Conservation (phyloP, 2,329 filamentous ascomycete genomes). For the Botrytis medusae region DNA sequence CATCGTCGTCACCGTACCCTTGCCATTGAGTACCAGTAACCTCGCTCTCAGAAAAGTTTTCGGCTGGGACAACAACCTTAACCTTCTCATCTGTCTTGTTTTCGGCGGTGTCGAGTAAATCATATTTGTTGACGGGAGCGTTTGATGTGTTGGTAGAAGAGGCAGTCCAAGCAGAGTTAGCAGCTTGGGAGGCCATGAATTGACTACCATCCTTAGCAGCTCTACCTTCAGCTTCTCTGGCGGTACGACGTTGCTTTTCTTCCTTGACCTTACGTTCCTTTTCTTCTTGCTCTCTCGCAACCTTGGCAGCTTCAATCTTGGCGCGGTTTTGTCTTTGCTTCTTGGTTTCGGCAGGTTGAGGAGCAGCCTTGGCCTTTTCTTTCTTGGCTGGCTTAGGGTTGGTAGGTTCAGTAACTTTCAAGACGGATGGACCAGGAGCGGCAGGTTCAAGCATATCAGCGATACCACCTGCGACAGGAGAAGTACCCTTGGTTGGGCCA, state of each 20-base stretch:
- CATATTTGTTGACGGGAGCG: conserved; percentile 42
- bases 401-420: conserved; percentile 72
- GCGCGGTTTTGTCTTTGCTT: conserved; percentile 91
- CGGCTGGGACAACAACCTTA: conserved; percentile 33
- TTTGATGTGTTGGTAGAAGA: conserved; percentile 28
- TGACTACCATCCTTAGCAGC: conserved; percentile 76
- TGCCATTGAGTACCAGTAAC: conserved; percentile 27
- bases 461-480: conserved; percentile 51
- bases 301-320: conserved; percentile 81
- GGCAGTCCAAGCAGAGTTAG: conserved; percentile 48
- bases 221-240: conserved; percentile 78
- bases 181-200: conserved; percentile 51
- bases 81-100: conserved; percentile 44
- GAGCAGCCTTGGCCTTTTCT: conserved; percentile 55
- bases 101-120: conserved; percentile 58
- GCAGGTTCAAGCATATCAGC: conserved; percentile 88
- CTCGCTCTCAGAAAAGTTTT: conserved; percentile 32
- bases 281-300: conserved; percentile 73
- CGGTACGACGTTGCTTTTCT: conserved; percentile 80
- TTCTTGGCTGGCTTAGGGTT: conserved; percentile 59
- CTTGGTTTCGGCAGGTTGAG: conserved; percentile 77
- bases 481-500: conserved; percentile 49
- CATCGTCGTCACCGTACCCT: conserved; percentile 53
- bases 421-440: conserved; percentile 65
- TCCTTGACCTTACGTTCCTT: conserved; percentile 71